Evolutionary conservation across 1,284 basidiomycete genomes (phyloP).

Genomic region (Malassezia brasiliensis): DNA sequence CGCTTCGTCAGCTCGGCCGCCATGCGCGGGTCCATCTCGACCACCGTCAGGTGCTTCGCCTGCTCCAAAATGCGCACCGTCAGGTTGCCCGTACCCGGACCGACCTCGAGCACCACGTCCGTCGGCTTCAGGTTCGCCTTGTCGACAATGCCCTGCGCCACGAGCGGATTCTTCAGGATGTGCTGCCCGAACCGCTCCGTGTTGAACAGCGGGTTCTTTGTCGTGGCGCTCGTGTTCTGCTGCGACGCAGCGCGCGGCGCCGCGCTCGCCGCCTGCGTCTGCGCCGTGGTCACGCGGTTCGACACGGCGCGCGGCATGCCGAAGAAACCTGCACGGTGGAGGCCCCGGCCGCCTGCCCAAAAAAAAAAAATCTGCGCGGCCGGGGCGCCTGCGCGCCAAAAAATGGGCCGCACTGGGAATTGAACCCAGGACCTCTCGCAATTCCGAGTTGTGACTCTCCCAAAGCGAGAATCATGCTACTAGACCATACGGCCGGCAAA

Average conservation of each 20-base stretch:
- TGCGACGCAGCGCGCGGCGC: slow-evolving; percentile 46
- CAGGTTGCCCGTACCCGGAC: slow-evolving; percentile 94
- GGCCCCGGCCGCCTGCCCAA: background rate
- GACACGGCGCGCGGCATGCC: slow-evolving; percentile 83
- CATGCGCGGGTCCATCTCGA: slow-evolving; percentile 99
- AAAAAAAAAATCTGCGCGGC: slow-evolving; percentile 10
- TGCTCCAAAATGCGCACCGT: slow-evolving; percentile 89
- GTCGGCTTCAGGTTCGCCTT: slow-evolving; percentile 87
- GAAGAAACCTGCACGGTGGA: background rate
- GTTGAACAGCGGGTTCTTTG: slow-evolving; percentile 54
- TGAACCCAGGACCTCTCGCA: slow-evolving; percentile 24
- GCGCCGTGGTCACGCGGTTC: slow-evolving; percentile 66
- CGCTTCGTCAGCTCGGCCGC: slow-evolving; percentile 93
- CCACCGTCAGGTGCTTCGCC: slow-evolving; percentile 79
- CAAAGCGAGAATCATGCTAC: slow-evolving; percentile 24
- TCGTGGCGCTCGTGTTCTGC: slow-evolving; percentile 35
- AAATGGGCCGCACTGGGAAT: slow-evolving; percentile 21
- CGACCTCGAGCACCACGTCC: slow-evolving; percentile 92
- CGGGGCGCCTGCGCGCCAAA: slow-evolving; percentile 10
- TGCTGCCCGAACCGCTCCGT: slow-evolving; percentile 92
- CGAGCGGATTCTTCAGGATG: slow-evolving; percentile 86
- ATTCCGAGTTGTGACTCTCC: slow-evolving; percentile 13
- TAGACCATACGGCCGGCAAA: slow-evolving; percentile 21
- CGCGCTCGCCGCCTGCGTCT: slow-evolving; percentile 56
- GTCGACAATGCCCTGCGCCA: slow-evolving; percentile 60